Percentiles rank a stretch among this genome's conserved stretches.
These are phyloP conservation scores for Colletotrichum sp. DNA, from an alignment of 2,329 filamentous ascomycete species.

Conservation along the genomic window DNA sequence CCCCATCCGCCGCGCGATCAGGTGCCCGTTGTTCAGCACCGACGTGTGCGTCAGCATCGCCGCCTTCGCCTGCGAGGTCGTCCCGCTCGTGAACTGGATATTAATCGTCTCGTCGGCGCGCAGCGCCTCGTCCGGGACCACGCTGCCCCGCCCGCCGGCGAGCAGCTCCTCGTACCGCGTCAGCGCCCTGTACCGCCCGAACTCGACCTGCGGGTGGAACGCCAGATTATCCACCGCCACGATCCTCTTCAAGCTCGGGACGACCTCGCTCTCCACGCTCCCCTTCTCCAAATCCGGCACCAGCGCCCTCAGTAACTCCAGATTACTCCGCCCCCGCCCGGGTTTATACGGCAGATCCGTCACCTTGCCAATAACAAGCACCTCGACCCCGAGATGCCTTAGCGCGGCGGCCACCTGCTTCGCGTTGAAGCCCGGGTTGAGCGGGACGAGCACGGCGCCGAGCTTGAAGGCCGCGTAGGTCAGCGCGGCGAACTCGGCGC, in stretches of 20 bases:
- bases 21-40: constrained; percentile 91
- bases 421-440: constrained; percentile 89
- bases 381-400: constrained; percentile 72
- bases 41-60: constrained; percentile 84
- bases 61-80: constrained; percentile 88
- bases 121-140: constrained; percentile 53
- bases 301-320: constrained; percentile 49
- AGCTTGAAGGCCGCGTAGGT: constrained; percentile 94
- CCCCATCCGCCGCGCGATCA: constrained; percentile 86
- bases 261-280: constrained; percentile 45
- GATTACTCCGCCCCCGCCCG: constrained; percentile 57
- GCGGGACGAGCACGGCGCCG: constrained; percentile 89
- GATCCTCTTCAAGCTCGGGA: constrained; percentile 74
- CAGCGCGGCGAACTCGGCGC: constrained; percentile 79
- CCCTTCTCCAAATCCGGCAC: constrained; percentile 43
- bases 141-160: constrained; percentile 29
- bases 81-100: constrained; percentile 98
- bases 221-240: constrained; percentile 80
- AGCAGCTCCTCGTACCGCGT: constrained; percentile 50
- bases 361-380: constrained; percentile 85
- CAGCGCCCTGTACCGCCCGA: constrained; percentile 43
- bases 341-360: constrained; percentile 78
- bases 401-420: constrained; percentile 80
- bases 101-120: constrained; percentile 78
- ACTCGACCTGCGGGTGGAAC: constrained; percentile 49